Evolutionary conservation across 345 rosid species (phyloP).

Genomic region (Syzygium oleosum): DNA sequence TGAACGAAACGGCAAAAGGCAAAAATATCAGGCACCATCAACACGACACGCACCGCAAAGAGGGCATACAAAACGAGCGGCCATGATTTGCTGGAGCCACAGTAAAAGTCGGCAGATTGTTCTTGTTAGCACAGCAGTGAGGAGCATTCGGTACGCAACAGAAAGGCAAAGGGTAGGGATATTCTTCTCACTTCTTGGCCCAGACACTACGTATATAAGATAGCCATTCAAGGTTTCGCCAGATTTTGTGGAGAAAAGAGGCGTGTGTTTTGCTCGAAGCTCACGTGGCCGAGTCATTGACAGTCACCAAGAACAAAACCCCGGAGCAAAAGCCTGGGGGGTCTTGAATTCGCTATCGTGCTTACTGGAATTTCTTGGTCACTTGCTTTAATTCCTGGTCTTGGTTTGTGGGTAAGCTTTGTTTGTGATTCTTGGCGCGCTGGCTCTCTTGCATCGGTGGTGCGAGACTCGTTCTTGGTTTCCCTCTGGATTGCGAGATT

Average conservation of each 20-base stretch:
- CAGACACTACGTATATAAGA: background rate
- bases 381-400: background rate
- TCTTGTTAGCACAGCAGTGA: background rate
- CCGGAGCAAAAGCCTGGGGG: background rate
- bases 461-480: background rate
- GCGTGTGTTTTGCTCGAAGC: background rate
- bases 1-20: background rate
- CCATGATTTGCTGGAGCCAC: background rate
- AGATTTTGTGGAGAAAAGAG: background rate
- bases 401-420: background rate
- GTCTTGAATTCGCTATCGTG: background rate
- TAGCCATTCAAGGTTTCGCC: background rate
- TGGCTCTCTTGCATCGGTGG: background rate
- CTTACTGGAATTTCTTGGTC: background rate
- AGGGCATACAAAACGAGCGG: background rate
- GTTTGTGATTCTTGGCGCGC: background rate
- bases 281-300: background rate
- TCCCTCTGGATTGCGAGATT: background rate
- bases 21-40: background rate
- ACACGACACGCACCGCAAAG: background rate
- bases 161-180: background rate
- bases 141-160: slow-evolving; percentile 4
- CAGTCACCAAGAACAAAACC: background rate
- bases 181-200: background rate
- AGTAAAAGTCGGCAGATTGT: background rate